Percentiles rank a stretch among this genome's conserved stretches.
Evolutionary conservation across 83 land plant species (phyloP).

Genomic region (Larix sibirica): DNA sequence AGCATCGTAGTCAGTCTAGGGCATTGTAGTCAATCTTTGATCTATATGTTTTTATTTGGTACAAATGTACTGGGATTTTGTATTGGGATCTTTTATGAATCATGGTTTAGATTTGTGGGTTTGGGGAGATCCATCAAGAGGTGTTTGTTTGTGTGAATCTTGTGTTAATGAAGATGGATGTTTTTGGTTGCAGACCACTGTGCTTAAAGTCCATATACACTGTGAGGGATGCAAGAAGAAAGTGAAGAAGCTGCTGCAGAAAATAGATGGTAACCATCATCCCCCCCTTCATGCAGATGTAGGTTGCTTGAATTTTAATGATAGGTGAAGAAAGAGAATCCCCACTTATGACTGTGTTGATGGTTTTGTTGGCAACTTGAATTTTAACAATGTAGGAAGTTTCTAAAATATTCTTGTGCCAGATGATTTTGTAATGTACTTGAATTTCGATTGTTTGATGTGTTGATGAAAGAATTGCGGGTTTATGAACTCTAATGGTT

Average conservation of each 20-base stretch:
- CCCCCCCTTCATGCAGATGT: not conserved
- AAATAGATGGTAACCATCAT: constrained; percentile 44
- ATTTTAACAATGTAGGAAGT: not conserved
- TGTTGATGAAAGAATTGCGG: no score
- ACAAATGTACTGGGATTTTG: not conserved
- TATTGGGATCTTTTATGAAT: not conserved
- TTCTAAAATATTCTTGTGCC: not conserved
- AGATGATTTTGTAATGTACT: not conserved
- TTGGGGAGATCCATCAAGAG: not conserved
- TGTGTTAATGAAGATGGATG: not conserved
- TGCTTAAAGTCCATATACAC: constrained; percentile 72
- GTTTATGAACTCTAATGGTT: not conserved
- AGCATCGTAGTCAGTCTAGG: not conserved
- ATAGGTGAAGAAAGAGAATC: not conserved
- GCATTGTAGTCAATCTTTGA: not conserved
- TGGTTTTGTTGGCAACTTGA: not conserved
- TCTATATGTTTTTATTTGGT: not conserved
- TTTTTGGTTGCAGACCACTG: constrained; percentile 43
- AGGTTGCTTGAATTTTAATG: not conserved
- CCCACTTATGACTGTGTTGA: not conserved
- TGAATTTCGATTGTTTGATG: not conserved
- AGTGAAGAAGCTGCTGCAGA: constrained; percentile 70
- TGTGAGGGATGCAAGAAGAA: constrained; percentile 76
- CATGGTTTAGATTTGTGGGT: not conserved
- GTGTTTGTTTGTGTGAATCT: not conserved